Evolutionary conservation across 1,139 yeast species (phyloP).

Genomic region (Diutina rugosa): DNA sequence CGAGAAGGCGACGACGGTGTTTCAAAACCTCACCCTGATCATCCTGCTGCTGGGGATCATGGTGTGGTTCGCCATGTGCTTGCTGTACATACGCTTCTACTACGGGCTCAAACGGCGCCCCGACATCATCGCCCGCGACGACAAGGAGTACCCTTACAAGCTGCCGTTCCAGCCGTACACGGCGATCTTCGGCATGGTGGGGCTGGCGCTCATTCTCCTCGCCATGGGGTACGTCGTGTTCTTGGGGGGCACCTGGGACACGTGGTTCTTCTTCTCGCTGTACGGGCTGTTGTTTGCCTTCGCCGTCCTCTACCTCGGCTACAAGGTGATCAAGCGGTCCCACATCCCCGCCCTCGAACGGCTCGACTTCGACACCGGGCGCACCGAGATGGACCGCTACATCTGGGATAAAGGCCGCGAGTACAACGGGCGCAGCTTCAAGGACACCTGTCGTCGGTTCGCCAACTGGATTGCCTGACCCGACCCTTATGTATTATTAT

Average conservation of each 20-base stretch:
- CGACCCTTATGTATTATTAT: not conserved
- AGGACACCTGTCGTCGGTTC: conserved; percentile 23
- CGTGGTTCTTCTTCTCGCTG: conserved; percentile 50
- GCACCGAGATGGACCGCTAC: conserved; percentile 60
- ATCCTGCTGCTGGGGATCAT: conserved; percentile 61
- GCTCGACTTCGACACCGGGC: conserved; percentile 65
- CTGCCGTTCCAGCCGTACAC: conserved; percentile 70
- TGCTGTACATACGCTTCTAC: conserved; percentile 59
- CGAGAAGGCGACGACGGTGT: conserved; percentile 48
- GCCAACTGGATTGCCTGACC: conserved; percentile 22
- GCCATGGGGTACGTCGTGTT: conserved; percentile 65
- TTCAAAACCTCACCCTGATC: conserved; percentile 49
- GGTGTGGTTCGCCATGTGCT: conserved; percentile 75
- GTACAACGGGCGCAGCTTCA: conserved; percentile 21
- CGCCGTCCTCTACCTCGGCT: conserved; percentile 38
- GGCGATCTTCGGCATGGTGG: conserved; percentile 54
- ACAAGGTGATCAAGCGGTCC: conserved; percentile 43
- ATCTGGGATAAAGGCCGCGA: conserved; percentile 58
- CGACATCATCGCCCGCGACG: conserved; percentile 50
- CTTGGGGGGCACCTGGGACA: conserved; percentile 47
- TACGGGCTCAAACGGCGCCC: conserved; percentile 56
- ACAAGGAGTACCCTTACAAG: conserved; percentile 59
- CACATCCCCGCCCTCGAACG: conserved; percentile 49
- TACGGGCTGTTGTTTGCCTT: conserved; percentile 55
- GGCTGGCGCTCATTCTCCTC: conserved; percentile 41